Base-by-base conservation (phyloP, 805 yeast genomes). In the Wickerhamomyces subpelliculosus region DNA sequence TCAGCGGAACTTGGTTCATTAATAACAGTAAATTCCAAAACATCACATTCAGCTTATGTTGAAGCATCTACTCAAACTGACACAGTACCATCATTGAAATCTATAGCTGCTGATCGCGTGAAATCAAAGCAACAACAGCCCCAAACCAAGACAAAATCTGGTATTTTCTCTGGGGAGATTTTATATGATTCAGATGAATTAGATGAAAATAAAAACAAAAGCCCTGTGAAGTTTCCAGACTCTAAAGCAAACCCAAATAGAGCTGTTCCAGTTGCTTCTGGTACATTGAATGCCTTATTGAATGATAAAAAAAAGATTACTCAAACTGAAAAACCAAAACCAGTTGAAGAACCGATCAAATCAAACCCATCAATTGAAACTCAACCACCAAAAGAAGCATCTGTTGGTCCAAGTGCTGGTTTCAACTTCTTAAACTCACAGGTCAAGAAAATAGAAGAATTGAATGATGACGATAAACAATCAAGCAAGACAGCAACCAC, bases 401-500 rank as follows among this genome's bases (percentile, higher is more conserved):
- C 36, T 33, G 19, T 25, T 13, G 58, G 55, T 3, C 59, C 59
- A 41, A 54, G 59, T 45, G 50, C 59, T 7, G 59, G 59, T 3
- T 54, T 54, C 46, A 53, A 47, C 34, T 54, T 54, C 45, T 18
- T 53, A 28, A 40, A 38, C 5, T 42, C 37, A 19, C 38, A 28
- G 20, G 8, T 10, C 9, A 22, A 37, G 4, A 38, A 37, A n/a
- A 28, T 35, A 32, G 36, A 43, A 13, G 44, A 32, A 19, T 6
- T 24, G 3, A 14, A 24, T 29, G 32, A 18, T 19, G 32, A 13
- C 3, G 13, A 29, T 18, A 5, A 27, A 14, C 6, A 11, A n/a
- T 6, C 18, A n/a, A 14, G 5, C 8, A 28, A 4, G n/a, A 7
- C 16, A 33, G 22, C 16, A 27, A 14, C 18, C 6, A 26, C 13